Percentiles rank a stretch among this genome's conserved stretches.
Conservation (phyloP, 2,329 filamentous ascomycete species). For the Alternaria tenuissima region DNA sequence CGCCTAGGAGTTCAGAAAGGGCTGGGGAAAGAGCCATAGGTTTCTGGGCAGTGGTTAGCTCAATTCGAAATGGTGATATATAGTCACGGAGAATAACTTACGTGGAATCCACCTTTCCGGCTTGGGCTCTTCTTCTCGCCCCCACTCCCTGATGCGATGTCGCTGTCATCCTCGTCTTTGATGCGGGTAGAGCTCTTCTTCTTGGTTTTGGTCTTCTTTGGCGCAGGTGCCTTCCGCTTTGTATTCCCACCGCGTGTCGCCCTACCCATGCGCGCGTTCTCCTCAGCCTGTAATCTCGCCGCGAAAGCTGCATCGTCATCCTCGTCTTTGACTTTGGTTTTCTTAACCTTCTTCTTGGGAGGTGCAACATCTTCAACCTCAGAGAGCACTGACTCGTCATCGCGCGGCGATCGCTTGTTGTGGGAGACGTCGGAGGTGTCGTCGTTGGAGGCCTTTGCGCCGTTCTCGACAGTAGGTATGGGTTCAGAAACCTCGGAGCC, state of each 20-base stretch:
- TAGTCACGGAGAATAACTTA: slow-evolving; percentile 51
- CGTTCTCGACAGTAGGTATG: slow-evolving; percentile 50
- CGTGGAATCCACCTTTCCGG: slow-evolving; percentile 89
- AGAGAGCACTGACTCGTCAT: slow-evolving; percentile 53
- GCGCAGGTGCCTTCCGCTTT: slow-evolving; percentile 62
- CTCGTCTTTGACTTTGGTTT: slow-evolving; percentile 71
- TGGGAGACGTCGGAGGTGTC: slow-evolving; percentile 38
- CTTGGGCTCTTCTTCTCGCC: slow-evolving; percentile 71
- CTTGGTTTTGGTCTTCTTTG: slow-evolving; percentile 70
- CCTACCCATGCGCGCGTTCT: slow-evolving; percentile 73
- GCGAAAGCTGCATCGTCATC: slow-evolving; percentile 88
- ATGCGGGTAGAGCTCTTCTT: slow-evolving; percentile 78
- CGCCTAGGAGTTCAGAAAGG: slow-evolving; percentile 74
- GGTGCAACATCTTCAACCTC: slow-evolving; percentile 52
- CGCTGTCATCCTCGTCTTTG: slow-evolving; percentile 80
- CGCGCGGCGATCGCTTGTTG: slow-evolving; percentile 55
- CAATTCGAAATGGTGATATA: slow-evolving; percentile 20
- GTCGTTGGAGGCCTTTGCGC: slow-evolving; percentile 32
- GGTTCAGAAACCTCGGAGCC: slow-evolving; percentile 48
- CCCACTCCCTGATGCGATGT: slow-evolving; percentile 69
- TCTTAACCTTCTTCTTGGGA: slow-evolving; percentile 67
- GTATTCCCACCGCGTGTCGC: slow-evolving; percentile 77
- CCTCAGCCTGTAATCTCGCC: slow-evolving; percentile 88
- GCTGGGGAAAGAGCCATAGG: slow-evolving; percentile 77
- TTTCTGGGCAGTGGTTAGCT: slow-evolving; percentile 61